Evolutionary conservation across 176 grass and related monocot genomes (phyloP).

Genomic region (Carex pumila): DNA sequence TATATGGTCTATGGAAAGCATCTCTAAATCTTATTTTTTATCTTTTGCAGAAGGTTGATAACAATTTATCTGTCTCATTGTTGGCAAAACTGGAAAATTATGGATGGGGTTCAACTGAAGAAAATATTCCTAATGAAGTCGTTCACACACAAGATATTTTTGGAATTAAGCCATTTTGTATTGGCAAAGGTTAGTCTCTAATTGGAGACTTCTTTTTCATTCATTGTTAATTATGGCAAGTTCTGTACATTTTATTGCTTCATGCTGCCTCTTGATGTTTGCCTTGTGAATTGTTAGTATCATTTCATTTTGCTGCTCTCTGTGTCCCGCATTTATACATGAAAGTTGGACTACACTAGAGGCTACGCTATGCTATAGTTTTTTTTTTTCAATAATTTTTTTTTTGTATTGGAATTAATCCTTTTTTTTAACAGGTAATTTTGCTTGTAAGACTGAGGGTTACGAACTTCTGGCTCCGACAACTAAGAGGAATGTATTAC

Average conservation of each 20-base stretch:
- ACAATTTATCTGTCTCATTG: conserved; percentile 20
- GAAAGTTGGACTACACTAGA: not conserved
- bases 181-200: conserved; percentile 40
- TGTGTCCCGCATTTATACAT: not conserved
- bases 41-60: conserved; percentile 36
- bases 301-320: not conserved
- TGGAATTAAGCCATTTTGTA: conserved; percentile 74
- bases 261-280: not conserved
- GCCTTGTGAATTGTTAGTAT: not conserved
- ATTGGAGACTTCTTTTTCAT: not conserved
- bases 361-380: not conserved
- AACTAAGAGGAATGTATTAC: conserved; percentile 74
- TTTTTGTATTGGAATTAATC: not conserved
- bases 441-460: conserved; percentile 44
- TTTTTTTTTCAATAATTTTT: not conserved
- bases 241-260: not conserved
- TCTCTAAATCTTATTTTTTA: conserved; percentile 6
- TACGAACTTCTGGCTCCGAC: conserved; percentile 73
- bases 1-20: not conserved
- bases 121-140: conserved; percentile 18
- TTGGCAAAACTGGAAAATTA: conserved; percentile 53
- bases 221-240: not conserved
- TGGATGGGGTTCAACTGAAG: conserved; percentile 66
- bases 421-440: conserved; percentile 13
- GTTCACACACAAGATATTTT: conserved; percentile 42